phyloP scores from a whole-genome alignment of 208 protist species.

The Sergeia podlipaevii region DNA sequence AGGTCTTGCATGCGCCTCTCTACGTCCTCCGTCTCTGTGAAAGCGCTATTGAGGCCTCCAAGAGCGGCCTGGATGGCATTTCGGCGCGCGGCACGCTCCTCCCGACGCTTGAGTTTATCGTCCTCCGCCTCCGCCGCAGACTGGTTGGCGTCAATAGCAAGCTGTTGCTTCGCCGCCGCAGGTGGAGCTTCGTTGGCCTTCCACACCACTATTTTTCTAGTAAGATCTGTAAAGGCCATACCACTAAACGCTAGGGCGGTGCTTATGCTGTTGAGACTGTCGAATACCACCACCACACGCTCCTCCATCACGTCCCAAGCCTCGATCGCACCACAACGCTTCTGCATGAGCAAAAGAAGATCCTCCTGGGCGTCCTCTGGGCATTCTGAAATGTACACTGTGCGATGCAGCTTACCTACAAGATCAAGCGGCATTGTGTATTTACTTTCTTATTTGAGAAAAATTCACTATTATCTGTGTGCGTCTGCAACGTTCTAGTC shows the following conservation, averaged over 20 bases:
- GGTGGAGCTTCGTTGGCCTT: slow-evolving; percentile 69
- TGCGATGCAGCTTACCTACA: slow-evolving; percentile 83
- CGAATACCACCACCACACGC: slow-evolving; percentile 63
- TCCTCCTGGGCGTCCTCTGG: slow-evolving; percentile 56
- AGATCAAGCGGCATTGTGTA: slow-evolving; percentile 83
- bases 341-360: slow-evolving; percentile 56
- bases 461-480: neutral
- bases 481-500: too few relatives aligned
- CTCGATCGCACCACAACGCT: slow-evolving; percentile 75
- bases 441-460: too few relatives aligned
- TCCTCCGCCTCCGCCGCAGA: slow-evolving; percentile 11
- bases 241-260: slow-evolving; percentile 75
- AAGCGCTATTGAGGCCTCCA: slow-evolving; percentile 29
- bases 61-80: slow-evolving; percentile 34
- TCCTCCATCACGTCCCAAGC: slow-evolving; percentile 62
- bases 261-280: slow-evolving; percentile 82
- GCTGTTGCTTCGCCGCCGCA: slow-evolving; percentile 46
- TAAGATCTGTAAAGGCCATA: slow-evolving; percentile 66
- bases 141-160: slow-evolving; percentile 35
- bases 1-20: slow-evolving; percentile 42
- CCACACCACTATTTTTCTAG: slow-evolving; percentile 62
- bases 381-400: slow-evolving; percentile 73
- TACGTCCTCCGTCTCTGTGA: slow-evolving; percentile 10
- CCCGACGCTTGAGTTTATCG: slow-evolving; percentile 14
- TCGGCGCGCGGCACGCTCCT: slow-evolving; percentile 34